A percentile compares a stretch with the other conserved stretches of the same genome.
Evolutionary conservation across 164 flowering plant genomes (phyloP).

Genomic region (Chimonanthus praecox): DNA sequence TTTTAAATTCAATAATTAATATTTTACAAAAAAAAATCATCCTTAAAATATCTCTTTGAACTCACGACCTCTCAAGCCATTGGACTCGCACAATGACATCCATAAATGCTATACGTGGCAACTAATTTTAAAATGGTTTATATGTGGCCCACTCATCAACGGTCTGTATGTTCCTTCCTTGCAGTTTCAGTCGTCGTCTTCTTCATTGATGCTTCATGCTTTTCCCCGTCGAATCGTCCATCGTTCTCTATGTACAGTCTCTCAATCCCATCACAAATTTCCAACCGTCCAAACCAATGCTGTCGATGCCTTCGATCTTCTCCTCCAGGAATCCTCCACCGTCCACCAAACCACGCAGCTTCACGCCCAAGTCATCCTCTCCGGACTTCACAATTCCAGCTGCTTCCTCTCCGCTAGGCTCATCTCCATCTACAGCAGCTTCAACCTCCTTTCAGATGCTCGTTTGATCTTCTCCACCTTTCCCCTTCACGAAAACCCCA

Average conservation of each 20-base stretch:
- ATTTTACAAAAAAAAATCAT: too few species aligned
- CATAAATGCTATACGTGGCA: too few species aligned
- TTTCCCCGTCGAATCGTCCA: neutral
- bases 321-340: constrained; percentile 39
- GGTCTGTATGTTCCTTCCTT: too few species aligned
- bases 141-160: too few species aligned
- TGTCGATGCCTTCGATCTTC: constrained; percentile 37
- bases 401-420: constrained; percentile 52
- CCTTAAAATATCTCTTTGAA: too few species aligned
- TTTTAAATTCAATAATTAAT: too few species aligned
- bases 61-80: too few species aligned
- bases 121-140: too few species aligned
- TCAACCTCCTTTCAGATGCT: constrained; percentile 38
- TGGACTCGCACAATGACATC: too few species aligned
- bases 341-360: constrained; percentile 29
- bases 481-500: constrained; percentile 21
- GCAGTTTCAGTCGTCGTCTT: neutral
- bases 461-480: constrained; percentile 33
- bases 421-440: constrained; percentile 38
- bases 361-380: constrained; percentile 41
- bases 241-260: neutral
- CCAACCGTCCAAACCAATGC: constrained; percentile 3
- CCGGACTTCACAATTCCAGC: constrained; percentile 25
- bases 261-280: neutral
- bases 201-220: constrained; percentile 1